Base-by-base conservation (phyloP, 2,329 filamentous ascomycete species). In the Xylariomycetidae sp. region DNA sequence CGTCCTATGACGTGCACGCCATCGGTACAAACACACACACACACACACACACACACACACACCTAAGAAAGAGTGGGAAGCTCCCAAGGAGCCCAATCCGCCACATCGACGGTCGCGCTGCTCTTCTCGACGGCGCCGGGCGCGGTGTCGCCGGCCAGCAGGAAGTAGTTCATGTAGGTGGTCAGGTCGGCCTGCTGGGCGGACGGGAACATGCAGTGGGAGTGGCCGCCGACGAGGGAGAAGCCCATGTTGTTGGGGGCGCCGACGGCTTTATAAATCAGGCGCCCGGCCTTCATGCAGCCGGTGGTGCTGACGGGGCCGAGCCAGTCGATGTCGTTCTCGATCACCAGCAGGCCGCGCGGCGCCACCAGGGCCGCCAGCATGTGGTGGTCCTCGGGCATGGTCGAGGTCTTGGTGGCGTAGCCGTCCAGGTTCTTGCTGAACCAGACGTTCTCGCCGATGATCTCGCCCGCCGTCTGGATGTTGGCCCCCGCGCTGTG, bases 361-460 rank as follows among this genome's bases (percentile, higher is more conserved):
- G 73, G 74, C 2, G 72, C 72, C 24, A 74, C 61, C 39, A 78
- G 58, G 18, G 66, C 73, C 9, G 72, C 72, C 13, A 77, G 61
- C 52, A 72, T 57, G 56, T 79, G 74, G 56, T 78, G 74, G 51
- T 77, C 74, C 43, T 68, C 66, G 34, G 74, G 72, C 23, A 76
- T 59, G 14, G 54, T 60, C 32, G 48, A 59, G 14, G 68, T 64
- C 40, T 62, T 59, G 39, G 58, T 61, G 31, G 64, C 64, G 55
- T 72, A 75, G 5, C 54, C 38, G 54, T 79, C 65, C 52, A 80
- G 73, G 30, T 60, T 58, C 19, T 60, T 59, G 34, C 70, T 73
- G 64, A 79, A 78, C 76, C 76, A 81, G 14, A 76, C 72, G 46
- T 79, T 78, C 60, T 79, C 76, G 20, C 57, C 60, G 4, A 79